Evolutionary conservation across 2,329 filamentous ascomycete species (phyloP).

Genomic region (Calonectria hawksworthii): DNA sequence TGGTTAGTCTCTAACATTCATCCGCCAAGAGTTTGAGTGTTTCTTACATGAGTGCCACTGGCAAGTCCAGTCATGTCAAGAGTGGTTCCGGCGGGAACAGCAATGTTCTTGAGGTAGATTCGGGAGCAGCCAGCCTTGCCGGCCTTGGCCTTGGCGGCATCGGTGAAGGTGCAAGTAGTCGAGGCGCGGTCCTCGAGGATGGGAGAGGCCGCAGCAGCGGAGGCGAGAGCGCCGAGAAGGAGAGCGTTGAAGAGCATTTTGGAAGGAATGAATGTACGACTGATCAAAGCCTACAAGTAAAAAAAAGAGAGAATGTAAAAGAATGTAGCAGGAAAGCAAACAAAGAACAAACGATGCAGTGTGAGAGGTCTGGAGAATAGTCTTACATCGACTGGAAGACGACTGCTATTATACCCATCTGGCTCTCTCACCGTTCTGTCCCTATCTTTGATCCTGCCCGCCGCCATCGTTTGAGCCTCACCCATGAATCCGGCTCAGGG

Average conservation of each 20-base stretch:
- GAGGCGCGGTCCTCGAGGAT: constrained; percentile 37
- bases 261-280: not conserved
- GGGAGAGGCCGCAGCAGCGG: constrained; percentile 41
- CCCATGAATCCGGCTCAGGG: not conserved
- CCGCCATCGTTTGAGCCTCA: constrained; percentile 6
- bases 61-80: constrained; percentile 69
- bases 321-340: constrained; percentile 1
- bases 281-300: not conserved
- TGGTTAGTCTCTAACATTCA: not conserved
- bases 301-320: not conserved
- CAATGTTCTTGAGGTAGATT: constrained; percentile 66
- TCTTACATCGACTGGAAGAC: not conserved
- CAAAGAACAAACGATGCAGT: not conserved
- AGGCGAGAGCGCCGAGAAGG: constrained; percentile 44
- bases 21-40: not conserved
- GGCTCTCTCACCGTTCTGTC: too few species aligned
- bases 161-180: constrained; percentile 66
- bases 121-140: constrained; percentile 65
- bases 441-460: not conserved
- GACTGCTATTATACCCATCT: constrained; percentile 1
- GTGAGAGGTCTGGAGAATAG: not conserved
- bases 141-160: constrained; percentile 60
- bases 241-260: constrained; percentile 37
- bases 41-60: constrained; percentile 57
- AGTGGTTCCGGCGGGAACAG: constrained; percentile 70